Evolutionary conservation across 257 asterid genomes (phyloP), one percentile per base, ranked within the genome.

Genomic region (Paulownia fortunei): DNA sequence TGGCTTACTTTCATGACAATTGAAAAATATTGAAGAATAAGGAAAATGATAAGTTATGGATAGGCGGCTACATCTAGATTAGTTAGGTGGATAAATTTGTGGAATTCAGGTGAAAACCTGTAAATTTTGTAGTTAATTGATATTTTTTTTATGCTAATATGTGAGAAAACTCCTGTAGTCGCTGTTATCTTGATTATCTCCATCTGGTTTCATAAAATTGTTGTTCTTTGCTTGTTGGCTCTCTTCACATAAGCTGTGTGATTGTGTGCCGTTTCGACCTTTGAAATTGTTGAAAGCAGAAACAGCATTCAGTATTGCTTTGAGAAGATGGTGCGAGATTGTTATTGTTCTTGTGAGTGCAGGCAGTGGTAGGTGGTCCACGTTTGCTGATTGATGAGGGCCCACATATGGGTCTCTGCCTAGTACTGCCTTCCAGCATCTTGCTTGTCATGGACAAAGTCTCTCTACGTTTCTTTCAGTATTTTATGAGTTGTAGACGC

Each of bases 291-390:
- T 47, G 8, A 26, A 37, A 47, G 24, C 76, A 72, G 39, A 36
- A 52, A 52, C n/a, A 56, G 8, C 39, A 26, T 44, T 36, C 1
- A 0, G 34, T 56, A 23, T 32, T 69, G 49, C 32, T 26, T 72
- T 79, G 73, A 61, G 58, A 58, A 19, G 42, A 18, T 36, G 49
- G 18, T 68, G 18, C 0, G 8, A 23, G 44, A 58, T 6, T 69
- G 74, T 49, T 5, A 9, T 8, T 42, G 62, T 44, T 37, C 32
- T 73, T 12, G 23, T 42, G 39, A 42, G 82, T 72, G 61, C 37
- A 9, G 23, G 61, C 23, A 12, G 41, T 55, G 18, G 36, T 56
- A 39, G 46, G n/a, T n/a, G 24, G 8, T 51, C 12, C 51, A 21
- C 65, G 4, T n/a, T 41, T 15, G 39, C 71, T 24, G 5, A 66